These are phyloP conservation scores for Geotrichum cucujoidarum DNA, from an alignment of 1,139 yeast species.

Conservation along the genomic window DNA sequence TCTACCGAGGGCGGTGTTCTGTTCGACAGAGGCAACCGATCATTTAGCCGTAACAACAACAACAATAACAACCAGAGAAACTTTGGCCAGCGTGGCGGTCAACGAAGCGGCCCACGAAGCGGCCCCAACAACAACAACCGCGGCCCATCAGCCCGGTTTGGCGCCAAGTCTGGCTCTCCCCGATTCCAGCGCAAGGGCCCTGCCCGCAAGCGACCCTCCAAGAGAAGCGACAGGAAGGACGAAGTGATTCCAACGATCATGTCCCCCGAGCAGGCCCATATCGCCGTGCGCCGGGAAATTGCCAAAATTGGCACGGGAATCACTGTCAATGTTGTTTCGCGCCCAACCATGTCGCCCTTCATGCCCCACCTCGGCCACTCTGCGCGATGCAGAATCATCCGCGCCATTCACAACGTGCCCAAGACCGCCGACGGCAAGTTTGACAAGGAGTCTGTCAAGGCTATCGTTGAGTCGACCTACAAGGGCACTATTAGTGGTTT, in stretches of 20 bases:
- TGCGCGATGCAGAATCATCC: conserved; percentile 15
- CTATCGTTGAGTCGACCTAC: conserved; percentile 24
- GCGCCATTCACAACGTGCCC: conserved; percentile 16
- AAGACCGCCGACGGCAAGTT: conserved; percentile 9
- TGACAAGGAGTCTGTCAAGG: conserved; percentile 15
- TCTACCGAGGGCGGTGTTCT: conserved; percentile 18
- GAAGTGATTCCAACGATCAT: neutral
- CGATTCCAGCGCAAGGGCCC: conserved; percentile 5
- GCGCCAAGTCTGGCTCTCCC: conserved; percentile 12
- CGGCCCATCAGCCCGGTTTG: conserved; percentile 4
- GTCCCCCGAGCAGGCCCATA: conserved; percentile 17
- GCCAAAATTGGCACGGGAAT: conserved; percentile 10
- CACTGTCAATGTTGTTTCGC: conserved; percentile 10
- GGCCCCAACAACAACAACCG: conserved; percentile 1
- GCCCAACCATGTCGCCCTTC: conserved; percentile 12
- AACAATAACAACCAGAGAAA: neutral
- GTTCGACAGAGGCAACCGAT: conserved; percentile 9
- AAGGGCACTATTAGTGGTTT: conserved; percentile 23
- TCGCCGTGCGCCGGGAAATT: conserved; percentile 5
- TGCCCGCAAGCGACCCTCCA: no score
- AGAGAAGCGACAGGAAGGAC: conserved; percentile 8
- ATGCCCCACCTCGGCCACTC: conserved; percentile 15
- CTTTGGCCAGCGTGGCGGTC: neutral
- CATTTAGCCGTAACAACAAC: conserved; percentile 1
- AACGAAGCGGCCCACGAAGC: neutral